These are phyloP conservation scores for Colletotrichum sp. DNA, from an alignment of 2,329 filamentous ascomycete species.

Conservation along the genomic window DNA sequence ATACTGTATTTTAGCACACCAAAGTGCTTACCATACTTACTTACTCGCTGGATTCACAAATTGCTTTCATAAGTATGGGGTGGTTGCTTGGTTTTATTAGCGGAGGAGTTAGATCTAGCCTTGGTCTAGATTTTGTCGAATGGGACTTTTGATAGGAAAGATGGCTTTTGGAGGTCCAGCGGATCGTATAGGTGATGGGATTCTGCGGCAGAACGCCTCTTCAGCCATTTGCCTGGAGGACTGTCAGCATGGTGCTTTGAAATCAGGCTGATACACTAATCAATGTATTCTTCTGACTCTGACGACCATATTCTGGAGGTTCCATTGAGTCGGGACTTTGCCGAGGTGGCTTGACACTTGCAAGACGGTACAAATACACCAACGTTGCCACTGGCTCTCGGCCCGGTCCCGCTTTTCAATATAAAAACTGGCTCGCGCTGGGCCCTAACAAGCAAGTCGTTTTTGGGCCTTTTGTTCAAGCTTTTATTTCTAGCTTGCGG, in stretches of 20 bases:
- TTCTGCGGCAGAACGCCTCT: background rate
- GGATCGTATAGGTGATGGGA: accelerated
- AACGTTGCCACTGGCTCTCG: background rate
- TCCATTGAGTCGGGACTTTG: background rate
- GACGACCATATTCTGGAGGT: accelerated
- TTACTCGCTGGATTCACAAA: background rate
- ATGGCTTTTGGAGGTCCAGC: background rate
- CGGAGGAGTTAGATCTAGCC: background rate
- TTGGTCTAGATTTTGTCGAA: background rate
- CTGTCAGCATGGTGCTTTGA: background rate
- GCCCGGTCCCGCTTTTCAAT: background rate
- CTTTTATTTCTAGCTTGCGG: background rate
- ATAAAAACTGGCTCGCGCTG: background rate
- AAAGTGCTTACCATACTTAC: background rate
- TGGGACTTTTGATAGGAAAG: background rate
- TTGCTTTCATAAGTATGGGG: background rate
- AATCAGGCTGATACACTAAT: background rate
- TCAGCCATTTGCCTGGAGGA: background rate
- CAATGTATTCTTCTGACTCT: background rate
- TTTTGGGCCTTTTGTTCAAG: background rate
- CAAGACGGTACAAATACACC: background rate
- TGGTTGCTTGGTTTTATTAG: background rate
- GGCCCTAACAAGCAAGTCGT: background rate
- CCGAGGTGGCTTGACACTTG: background rate
- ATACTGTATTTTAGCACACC: background rate